Base-by-base conservation (phyloP, 306 rosid genomes). In the Malus asiatica region DNA sequence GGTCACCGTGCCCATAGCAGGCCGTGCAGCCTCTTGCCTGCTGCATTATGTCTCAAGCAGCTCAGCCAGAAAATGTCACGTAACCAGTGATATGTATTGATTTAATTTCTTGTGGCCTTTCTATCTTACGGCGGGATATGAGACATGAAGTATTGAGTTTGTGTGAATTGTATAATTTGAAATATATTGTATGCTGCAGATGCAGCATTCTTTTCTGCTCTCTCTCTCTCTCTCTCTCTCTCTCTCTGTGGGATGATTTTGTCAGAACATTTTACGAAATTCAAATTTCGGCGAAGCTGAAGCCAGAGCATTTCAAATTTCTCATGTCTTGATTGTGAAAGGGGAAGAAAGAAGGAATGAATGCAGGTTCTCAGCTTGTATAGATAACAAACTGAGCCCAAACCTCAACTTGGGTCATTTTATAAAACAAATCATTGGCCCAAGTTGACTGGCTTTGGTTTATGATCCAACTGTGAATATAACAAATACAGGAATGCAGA, bases 11-110 rank as follows among this genome's bases (percentile, higher is more conserved):
- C 20, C 89, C 79, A 70, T 75, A 79, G 70, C 70, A 29, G 66
- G 66, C 66, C 45, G 65, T 76, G 83, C 80, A 82, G 58, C 75
- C 67, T 71, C 74, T 67, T 11, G 30, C 77, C 78, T 70, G 61
- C 66, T 79, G 84, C 38, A 55, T 68, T 30, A 66, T 72, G 75
- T 38, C 51, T 53, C 53, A 11, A 5, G 67, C 77, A 73, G 68
- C 77, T 40, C 25, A 73, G 57, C 40, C 48, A 15, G 45, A 64
- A 73, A 87, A 45, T 79, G 70, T 82, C 72, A 51, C 72, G 66
- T 60, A 66, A 64, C 76, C 72, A 45, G 68, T 72, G 78, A 25
- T 74, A 84, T 64, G 69, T 42, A 80, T 74, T 4, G 44, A 9
- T 33, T 59, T 51, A 55, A 48, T 63, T 57, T 30, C n/a, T 58